phyloP scores from a whole-genome alignment of 345 rosid genomes.

The Lepidium africanum region DNA sequence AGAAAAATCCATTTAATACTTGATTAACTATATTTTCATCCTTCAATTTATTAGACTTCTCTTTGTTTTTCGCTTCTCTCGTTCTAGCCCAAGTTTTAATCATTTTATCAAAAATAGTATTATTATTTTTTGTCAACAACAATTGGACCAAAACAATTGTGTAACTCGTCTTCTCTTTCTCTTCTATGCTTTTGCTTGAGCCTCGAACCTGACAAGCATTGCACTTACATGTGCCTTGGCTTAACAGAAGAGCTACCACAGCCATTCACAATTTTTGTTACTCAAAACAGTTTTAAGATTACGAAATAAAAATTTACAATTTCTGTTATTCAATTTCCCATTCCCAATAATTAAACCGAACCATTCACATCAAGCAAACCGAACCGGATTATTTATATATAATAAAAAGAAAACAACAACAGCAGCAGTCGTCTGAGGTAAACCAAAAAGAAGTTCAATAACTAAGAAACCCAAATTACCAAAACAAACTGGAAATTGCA shows the following conservation, averaged over 20 bases:
- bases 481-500: background rate
- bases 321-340: background rate
- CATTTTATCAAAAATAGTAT: background rate
- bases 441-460: constrained; percentile 4
- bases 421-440: background rate
- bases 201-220: too few species aligned
- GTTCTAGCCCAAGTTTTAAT: background rate
- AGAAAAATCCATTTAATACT: background rate
- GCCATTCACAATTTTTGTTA: too few species aligned
- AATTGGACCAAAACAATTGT: too few species aligned
- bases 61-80: background rate
- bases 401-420: background rate
- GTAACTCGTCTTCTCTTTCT: too few species aligned
- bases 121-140: too few species aligned
- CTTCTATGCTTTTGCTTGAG: too few species aligned
- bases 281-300: background rate
- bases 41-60: background rate
- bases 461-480: constrained; percentile 4
- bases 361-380: background rate
- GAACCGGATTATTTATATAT: constrained; percentile 16
- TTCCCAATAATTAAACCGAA: background rate
- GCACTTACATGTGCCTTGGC: too few species aligned
- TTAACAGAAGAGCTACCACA: too few species aligned
- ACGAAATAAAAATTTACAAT: background rate
- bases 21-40: background rate